Evolutionary conservation across 1,284 basidiomycete genomes (phyloP).

Genomic region (Trichosporon sp.): DNA sequence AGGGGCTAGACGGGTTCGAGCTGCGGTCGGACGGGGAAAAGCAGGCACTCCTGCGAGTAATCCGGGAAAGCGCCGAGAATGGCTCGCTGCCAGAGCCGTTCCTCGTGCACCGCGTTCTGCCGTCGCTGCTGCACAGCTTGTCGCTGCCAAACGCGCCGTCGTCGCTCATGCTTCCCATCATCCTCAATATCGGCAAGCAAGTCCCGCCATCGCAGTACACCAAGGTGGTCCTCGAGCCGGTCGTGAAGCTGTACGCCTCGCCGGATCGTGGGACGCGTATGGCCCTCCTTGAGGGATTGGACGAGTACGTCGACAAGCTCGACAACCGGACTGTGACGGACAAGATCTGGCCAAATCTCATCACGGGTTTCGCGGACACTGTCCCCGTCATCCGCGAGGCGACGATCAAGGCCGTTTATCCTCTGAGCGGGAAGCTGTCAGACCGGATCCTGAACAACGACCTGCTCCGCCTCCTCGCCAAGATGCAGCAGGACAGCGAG

Average conservation of each 20-base stretch:
- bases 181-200: conserved; percentile 70
- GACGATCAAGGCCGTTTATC: conserved; percentile 79
- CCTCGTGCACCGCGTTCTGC: conserved; percentile 76
- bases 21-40: conserved; percentile 80
- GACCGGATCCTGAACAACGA: conserved; percentile 97
- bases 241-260: conserved; percentile 76
- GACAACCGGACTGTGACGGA: conserved; percentile 78
- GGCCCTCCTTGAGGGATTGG: conserved; percentile 80
- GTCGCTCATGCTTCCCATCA: conserved; percentile 70
- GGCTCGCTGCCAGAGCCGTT: conserved; percentile 79
- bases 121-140: conserved; percentile 74
- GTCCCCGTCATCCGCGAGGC: conserved; percentile 90
- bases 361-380: conserved; percentile 92
- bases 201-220: conserved; percentile 67
- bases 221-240: conserved; percentile 64
- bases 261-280: conserved; percentile 90
- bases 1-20: conserved; percentile 80
- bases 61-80: conserved; percentile 66
- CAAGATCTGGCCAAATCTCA: conserved; percentile 88
- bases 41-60: conserved; percentile 63
- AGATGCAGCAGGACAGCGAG: conserved; percentile 86
- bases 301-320: conserved; percentile 78
- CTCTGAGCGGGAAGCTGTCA: conserved; percentile 80
- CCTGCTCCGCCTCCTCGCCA: conserved; percentile 82
- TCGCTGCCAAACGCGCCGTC: conserved; percentile 79